Evolutionary conservation across 192 early-diverging fungal species (phyloP).

Genomic region (Pilobolus umbonatus): DNA sequence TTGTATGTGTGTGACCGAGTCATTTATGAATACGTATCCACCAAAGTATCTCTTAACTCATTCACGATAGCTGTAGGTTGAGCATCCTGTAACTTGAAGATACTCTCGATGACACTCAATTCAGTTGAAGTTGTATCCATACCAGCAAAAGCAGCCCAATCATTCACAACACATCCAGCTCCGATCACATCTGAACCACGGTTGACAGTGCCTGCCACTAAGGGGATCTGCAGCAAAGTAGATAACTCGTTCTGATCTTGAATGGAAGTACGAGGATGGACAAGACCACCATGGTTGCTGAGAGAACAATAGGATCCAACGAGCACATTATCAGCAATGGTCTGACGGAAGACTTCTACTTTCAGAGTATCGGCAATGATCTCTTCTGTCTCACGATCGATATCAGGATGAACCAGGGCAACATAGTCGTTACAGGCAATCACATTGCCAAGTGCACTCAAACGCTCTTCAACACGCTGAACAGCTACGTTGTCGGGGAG

Average conservation of each 20-base stretch:
- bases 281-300: conserved; percentile 96
- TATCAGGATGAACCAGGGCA: conserved; percentile 96
- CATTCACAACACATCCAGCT: conserved; percentile 95
- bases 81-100: conserved; percentile 95
- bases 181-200: conserved; percentile 98
- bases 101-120: conserved; percentile 93
- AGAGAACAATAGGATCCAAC: conserved; percentile 94
- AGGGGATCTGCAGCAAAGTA: conserved; percentile 92
- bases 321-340: conserved; percentile 94
- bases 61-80: conserved; percentile 87
- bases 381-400: conserved; percentile 98
- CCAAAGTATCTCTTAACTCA: conserved; percentile 89
- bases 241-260: conserved; percentile 99
- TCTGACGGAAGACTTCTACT: conserved; percentile 98
- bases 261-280: conserved; percentile 91
- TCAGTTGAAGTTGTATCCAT: conserved; percentile 96
- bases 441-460: conserved; percentile 97
- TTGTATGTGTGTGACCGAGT: too few relatives aligned
- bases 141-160: conserved; percentile 97
- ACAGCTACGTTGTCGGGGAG: conserved; percentile 89
- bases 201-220: conserved; percentile 98
- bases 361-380: conserved; percentile 97
- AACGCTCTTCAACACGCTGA: conserved; percentile 95
- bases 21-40: conserved; percentile 77
- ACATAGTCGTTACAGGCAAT: conserved; percentile 99